Evolutionary conservation across 805 yeast genomes (phyloP), one percentile per base, ranked within the genome.

Genomic region (Saccharomycopsis vini): DNA sequence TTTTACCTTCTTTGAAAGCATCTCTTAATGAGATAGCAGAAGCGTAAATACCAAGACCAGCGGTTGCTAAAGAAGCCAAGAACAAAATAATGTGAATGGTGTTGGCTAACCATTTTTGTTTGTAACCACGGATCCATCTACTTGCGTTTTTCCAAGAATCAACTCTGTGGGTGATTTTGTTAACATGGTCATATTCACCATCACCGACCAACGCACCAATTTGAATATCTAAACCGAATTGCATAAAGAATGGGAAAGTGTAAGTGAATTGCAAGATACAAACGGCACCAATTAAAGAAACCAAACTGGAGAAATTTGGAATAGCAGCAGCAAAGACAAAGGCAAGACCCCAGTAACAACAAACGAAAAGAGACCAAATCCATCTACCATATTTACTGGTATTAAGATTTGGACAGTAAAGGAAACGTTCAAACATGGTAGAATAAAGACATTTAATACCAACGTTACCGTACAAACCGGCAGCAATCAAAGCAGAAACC

Each of bases 241-340:
- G 49, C 54, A 55, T 52, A 21, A 52, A 28, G 47, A 61, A 60
- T 23, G 73, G 73, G 59, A 68, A 61, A 12, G 72, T 68, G 57
- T 68, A 68, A 36, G 71, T 62, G 60, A 68, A 68, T 52, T 68
- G 69, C 49, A 68, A 56, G 42, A 67, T 68, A 51, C 72, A 68
- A 50, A 68, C 54, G 5, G 72, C 65, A 43, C 72, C 72, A 28
- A 68, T 61, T 18, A 68, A 54, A 13, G 62, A 47, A 18, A 64
- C 62, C 40, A 68, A 51, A 15, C 64, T 57, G 15, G 64, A 56
- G 55, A 68, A 63, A 47, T 64, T 62, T 40, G 72, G 72, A 47
- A 68, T 66, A 22, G 71, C 72, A 35, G 69, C 61, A 29, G 69
- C 72, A 49, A 68, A 54, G 28, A 67, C 57, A 49, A 58, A 68